phyloP scores from a whole-genome alignment of 345 rosid genomes.

The Hypericum perforatum region DNA sequence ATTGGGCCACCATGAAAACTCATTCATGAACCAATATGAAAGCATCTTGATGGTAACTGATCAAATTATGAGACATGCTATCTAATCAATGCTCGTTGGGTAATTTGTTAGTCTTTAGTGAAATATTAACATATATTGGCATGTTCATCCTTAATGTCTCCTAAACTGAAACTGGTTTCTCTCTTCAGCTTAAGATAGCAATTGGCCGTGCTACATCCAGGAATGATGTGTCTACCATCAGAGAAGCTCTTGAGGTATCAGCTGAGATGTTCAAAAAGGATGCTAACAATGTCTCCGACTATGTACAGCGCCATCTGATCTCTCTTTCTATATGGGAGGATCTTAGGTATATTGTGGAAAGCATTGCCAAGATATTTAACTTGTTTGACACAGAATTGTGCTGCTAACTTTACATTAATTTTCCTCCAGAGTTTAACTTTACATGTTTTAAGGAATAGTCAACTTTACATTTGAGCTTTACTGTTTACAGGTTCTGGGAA shows the following conservation, averaged over 20 bases:
- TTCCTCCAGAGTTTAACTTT: background rate
- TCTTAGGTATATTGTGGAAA: conserved; percentile 38
- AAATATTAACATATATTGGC: too few species aligned
- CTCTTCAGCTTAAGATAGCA: conserved; percentile 84
- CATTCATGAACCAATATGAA: too few species aligned
- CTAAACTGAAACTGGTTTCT: background rate
- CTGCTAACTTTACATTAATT: conserved; percentile 2
- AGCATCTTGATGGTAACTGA: too few species aligned
- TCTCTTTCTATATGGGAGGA: conserved; percentile 97
- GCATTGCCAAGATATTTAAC: conserved; percentile 1
- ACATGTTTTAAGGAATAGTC: too few species aligned
- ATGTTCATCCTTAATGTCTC: too few species aligned
- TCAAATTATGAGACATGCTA: too few species aligned
- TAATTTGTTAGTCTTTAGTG: too few species aligned
- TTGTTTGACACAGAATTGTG: conserved; percentile 3
- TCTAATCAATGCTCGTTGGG: too few species aligned
- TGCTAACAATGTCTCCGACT: conserved; percentile 79
- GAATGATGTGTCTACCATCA: conserved; percentile 77
- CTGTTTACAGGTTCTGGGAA: conserved; percentile 86
- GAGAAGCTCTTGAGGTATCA: conserved; percentile 95
- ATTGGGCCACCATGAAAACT: too few species aligned
- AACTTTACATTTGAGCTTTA: background rate
- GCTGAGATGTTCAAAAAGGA: conserved; percentile 96
- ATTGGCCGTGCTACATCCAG: conserved; percentile 86
- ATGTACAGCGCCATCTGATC: conserved; percentile 87